A percentile compares a stretch with the other conserved stretches of the same genome.
Evolutionary conservation across 257 asterid genomes (phyloP).

Genomic region (Solanum corneliomulleri): DNA sequence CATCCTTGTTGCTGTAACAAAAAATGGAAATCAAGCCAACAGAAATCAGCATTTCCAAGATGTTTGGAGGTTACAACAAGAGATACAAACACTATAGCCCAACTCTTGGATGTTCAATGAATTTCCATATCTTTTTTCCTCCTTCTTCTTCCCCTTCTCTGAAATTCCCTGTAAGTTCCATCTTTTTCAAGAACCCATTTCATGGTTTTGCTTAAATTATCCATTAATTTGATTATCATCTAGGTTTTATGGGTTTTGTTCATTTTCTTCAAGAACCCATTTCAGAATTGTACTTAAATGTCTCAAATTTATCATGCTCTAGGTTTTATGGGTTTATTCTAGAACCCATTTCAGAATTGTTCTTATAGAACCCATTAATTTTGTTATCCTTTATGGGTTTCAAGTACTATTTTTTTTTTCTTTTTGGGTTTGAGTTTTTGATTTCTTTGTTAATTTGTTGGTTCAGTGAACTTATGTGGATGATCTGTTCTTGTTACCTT

Average conservation of each 20-base stretch:
- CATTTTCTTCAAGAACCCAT: background rate
- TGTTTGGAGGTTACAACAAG: slow-evolving; percentile 93
- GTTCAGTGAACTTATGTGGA: background rate
- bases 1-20: slow-evolving; percentile 13
- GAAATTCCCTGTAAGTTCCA: slow-evolving; percentile 55
- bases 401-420: background rate
- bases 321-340: background rate
- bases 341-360: background rate
- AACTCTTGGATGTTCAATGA: slow-evolving; percentile 81
- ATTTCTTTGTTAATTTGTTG: background rate
- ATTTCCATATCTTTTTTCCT: slow-evolving; percentile 82
- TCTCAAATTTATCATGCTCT: background rate
- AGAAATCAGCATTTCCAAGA: slow-evolving; percentile 79
- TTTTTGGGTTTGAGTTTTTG: background rate
- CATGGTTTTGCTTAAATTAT: background rate
- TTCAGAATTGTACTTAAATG: background rate
- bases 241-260: background rate
- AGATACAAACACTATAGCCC: slow-evolving; percentile 84
- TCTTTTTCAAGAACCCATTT: background rate
- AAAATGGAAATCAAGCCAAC: slow-evolving; percentile 51
- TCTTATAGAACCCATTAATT: background rate
- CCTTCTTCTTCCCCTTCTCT: slow-evolving; percentile 57
- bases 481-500: background rate
- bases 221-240: background rate
- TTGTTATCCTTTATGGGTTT: background rate